Evolutionary conservation across 2,329 filamentous ascomycete species (phyloP), one percentile per base, ranked within the genome.

Genomic region (Stemphylium lycopersici): DNA sequence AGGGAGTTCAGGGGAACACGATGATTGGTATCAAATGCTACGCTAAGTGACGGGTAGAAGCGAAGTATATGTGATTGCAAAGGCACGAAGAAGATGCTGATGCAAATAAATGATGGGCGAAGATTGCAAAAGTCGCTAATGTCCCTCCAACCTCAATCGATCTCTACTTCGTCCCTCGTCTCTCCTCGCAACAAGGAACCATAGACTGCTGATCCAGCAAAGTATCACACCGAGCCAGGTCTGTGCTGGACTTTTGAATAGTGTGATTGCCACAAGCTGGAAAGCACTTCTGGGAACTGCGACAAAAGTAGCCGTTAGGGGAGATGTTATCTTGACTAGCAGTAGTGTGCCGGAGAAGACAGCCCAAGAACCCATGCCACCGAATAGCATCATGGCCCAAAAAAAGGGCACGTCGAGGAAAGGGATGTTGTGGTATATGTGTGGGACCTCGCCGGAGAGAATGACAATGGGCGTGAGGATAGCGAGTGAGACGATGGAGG

Each of bases 371-470:
- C 78, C 79, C 6, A 81, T 65, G 2, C 79, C 79, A 2, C 79
- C 80, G 50, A 80, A 80, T 3, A 78, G 61, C 34, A 80, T 78
- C 76, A 83, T 79, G 37, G 83, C 70, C 81, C 81, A 84, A 70
- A 83, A 83, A 66, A 80, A 84, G 2, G 80, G 80, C 1, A 83
- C 79, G 52, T 84, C 81, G 10, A 84, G 75, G 67, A 83, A 80
- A 48, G 83, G 82, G 50, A 82, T 82, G 55, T 83, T 83, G 15
- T 79, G 77, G 47, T 74, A 73, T 31, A 84, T 82, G 50, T 80
- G 75, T 4, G 69, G 65, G 2, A 82, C 61, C 47, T 83, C 81
- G 29, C 81, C 81, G 2, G 78, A 80, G 15, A 84, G 56, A 22
- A 83, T 63, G 16, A 82, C 76, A 38, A 83, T 75, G 1, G 81